Conservation (phyloP, 2,329 filamentous ascomycete genomes). For the Verruconis gallopava region DNA sequence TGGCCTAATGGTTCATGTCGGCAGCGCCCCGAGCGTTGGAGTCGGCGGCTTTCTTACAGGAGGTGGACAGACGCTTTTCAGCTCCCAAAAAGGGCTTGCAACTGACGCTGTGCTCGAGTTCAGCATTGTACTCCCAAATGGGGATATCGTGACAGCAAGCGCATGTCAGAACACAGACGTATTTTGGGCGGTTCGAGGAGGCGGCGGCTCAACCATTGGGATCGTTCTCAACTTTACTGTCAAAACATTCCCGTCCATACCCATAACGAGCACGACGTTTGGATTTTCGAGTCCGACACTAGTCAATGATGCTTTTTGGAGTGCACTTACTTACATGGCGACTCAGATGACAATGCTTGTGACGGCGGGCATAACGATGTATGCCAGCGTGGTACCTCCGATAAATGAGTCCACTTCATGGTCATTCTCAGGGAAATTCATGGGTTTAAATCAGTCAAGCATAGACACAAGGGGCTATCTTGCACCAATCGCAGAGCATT, state of each 20-base stretch:
- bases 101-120: background rate
- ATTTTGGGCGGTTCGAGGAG: conserved; percentile 28
- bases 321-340: background rate
- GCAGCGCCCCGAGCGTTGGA: conserved; percentile 10
- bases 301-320: background rate
- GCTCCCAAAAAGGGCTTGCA: conserved; percentile 24
- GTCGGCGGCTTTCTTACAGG: conserved; percentile 15
- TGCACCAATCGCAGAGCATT: background rate
- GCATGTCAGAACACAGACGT: conserved; percentile 23
- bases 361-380: background rate
- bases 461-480: background rate
- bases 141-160: conserved; percentile 19
- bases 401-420: background rate
- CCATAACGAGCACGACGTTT: background rate
- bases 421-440: background rate
- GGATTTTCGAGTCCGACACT: background rate
- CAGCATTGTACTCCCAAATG: background rate
- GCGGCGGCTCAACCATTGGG: conserved; percentile 10
- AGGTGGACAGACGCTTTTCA: conserved; percentile 27
- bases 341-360: background rate
- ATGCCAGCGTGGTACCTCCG: background rate
- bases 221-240: conserved; percentile 8
- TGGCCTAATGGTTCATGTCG: background rate
- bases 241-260: conserved; percentile 3
- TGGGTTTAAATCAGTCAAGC: background rate